Base-by-base conservation (phyloP, 2,329 filamentous ascomycete species). In the Thielaviopsis musarum region DNA sequence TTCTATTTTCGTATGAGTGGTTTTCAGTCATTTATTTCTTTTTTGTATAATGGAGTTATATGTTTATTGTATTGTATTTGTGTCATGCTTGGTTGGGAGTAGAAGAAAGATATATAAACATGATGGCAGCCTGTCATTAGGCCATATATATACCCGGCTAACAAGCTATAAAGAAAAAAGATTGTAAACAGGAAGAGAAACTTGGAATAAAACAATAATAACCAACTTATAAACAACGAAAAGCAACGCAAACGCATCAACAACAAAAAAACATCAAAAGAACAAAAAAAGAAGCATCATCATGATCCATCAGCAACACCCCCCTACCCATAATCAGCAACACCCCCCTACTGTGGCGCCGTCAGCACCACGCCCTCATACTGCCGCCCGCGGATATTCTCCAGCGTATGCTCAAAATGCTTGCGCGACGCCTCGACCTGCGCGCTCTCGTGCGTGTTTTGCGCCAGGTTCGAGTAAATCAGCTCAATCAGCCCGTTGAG, bases 401-500 rank as follows among this genome's bases (percentile, higher is more conserved):
- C 91, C 66, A 98, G 75, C 5, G 93, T 98, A 64, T 94, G 83
- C 71, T 94, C 81, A 73, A 98, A 98, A 72, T 98, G 93, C 68
- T 88, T 89, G 70, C 86, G 87, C 63, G 93, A 94, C 64, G 84
- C 89, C 68, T 98, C 93, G 56, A 97, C 79, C 22, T 84, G 86
- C 0, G 85, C 80, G 34, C 87, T 88, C 66, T 93, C 88, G 66
- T 85, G 81, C 68, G 89, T 85, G 69, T 88, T 93, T 60, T 86
- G 90, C 64, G 85, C 85, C 34, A 98, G 78, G 69, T 98, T 98
- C 22, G 90, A 95, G 72, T 98, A 91, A 68, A 98, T 97, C 64
- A 98, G 82, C 73, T 98, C 93, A 68, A 98, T 97, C 56, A 98
- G 82, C 3, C 93, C 93, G 69, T 98, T 98, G 63, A 98, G 80